Base-by-base conservation (phyloP, 208 protist species). In the Trypanosoma grayi region DNA sequence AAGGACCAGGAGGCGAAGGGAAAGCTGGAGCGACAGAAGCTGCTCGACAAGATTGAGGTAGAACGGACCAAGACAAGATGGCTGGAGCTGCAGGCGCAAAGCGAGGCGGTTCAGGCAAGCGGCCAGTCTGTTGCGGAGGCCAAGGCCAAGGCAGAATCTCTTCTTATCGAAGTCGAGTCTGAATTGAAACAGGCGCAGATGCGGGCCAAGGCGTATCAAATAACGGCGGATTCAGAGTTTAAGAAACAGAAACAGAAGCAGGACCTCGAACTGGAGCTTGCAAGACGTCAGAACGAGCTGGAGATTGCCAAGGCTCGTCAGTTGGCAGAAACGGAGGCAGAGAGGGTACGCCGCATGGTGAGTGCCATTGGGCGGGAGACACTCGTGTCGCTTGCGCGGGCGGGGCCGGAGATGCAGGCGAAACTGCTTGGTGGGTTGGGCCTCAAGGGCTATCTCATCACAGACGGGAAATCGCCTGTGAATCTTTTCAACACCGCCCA, bases 401-500 rank as follows among this genome's bases (percentile, higher is more conserved):
- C 95, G 6, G 92, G 94, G 5, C 95, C 95, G 8, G 94, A 98
- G 80, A 92, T 94, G 72, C 94, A 98, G 81, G 94, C 92, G 40
- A 96, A 97, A 75, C 75, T 99, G 36, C 87, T 99, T 14, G 75
- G 82, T 30, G 92, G 88, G 24, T 85, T 99, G 14, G 95, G 94
- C 50, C 76, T 99, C 40, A 89, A 97, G 72, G 83, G 87, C 18
- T 95, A 97, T 62, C 82, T 99, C 51, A 97, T 98, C 71, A 98
- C 97, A 10, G 97, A 99, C 51, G 97, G 97, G 30, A 90, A 84
- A 60, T 90, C 74, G 10, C 97, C 97, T 37, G 91, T 99, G 45
- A 98, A 98, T 73, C 65, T 99, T 8, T 98, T 99, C 77, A 87
- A 93, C 52, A 95, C 97, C 30, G 97, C 96, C 4, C 77, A 93